Evolutionary conservation across 1,139 yeast species (phyloP).

Genomic region (Groenewaldozyma sp.): DNA sequence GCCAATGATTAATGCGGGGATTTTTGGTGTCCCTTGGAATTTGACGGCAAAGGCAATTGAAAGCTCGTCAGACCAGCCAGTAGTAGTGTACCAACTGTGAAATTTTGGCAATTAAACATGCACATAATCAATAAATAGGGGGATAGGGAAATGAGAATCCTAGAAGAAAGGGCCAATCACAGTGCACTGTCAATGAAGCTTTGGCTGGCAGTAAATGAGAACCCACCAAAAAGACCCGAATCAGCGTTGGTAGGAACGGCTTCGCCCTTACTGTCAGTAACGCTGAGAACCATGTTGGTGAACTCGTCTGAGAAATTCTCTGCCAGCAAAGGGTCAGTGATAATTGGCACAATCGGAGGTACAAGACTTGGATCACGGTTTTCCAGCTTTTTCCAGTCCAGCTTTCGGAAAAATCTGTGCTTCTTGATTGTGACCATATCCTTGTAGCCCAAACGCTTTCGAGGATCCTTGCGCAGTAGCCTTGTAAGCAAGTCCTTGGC

Average conservation of each 20-base stretch:
- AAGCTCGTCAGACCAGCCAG: slow-evolving; percentile 28
- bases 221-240: slow-evolving; percentile 24
- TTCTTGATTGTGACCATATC: slow-evolving; percentile 54
- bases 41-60: slow-evolving; percentile 46
- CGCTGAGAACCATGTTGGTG: slow-evolving; percentile 54
- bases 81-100: slow-evolving; percentile 34
- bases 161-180: not conserved
- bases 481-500: slow-evolving; percentile 76
- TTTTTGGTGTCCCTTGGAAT: slow-evolving; percentile 73
- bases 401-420: slow-evolving; percentile 70
- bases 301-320: slow-evolving; percentile 88
- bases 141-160: not conserved
- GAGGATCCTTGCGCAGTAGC: slow-evolving; percentile 64
- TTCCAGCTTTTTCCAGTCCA: slow-evolving; percentile 64
- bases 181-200: slow-evolving; percentile 21
- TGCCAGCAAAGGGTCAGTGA: slow-evolving; percentile 79
- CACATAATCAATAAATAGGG: not conserved
- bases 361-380: slow-evolving; percentile 35
- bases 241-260: not conserved
- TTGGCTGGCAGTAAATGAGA: slow-evolving; percentile 26
- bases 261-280: slow-evolving; percentile 19
- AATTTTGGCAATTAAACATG: not conserved
- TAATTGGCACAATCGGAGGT: slow-evolving; percentile 83
- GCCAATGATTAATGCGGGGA: slow-evolving; percentile 77
- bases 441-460: slow-evolving; percentile 54